Conservation (phyloP, 2,329 filamentous ascomycete genomes). For the Trichoderma sp. region DNA sequence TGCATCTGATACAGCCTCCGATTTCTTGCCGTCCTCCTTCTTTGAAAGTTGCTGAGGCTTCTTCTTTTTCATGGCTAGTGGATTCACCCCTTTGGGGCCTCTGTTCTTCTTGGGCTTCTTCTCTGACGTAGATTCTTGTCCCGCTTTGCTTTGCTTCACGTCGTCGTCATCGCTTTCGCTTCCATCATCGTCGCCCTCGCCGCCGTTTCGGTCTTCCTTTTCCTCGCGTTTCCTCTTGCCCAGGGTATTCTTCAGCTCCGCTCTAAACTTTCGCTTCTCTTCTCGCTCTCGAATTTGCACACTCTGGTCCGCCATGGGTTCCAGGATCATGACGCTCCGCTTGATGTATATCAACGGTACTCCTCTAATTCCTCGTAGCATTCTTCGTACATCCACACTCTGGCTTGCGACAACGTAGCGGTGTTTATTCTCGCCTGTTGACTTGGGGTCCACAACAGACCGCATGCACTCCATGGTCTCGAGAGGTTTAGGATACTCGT, state of each 20-base stretch:
- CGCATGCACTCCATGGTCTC: slow-evolving; percentile 66
- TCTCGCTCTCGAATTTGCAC: slow-evolving; percentile 62
- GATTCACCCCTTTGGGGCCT: slow-evolving; percentile 68
- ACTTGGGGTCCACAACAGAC: slow-evolving; percentile 76
- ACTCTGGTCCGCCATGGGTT: slow-evolving; percentile 70
- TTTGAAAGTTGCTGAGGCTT: slow-evolving; percentile 27
- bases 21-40: slow-evolving; percentile 25
- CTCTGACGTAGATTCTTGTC: slow-evolving; percentile 27
- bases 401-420: slow-evolving; percentile 77
- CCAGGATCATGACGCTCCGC: slow-evolving; percentile 67
- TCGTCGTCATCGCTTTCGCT: slow-evolving; percentile 25
- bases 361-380: slow-evolving; percentile 64
- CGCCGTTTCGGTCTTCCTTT: slow-evolving; percentile 36
- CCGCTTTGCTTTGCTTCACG: slow-evolving; percentile 24
- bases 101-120: slow-evolving; percentile 33
- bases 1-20: slow-evolving; percentile 26
- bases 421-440: slow-evolving; percentile 68
- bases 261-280: slow-evolving; percentile 71
- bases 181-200: slow-evolving; percentile 34
- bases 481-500: slow-evolving; percentile 68
- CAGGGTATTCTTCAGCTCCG: slow-evolving; percentile 57
- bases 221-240: slow-evolving; percentile 53
- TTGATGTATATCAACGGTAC: slow-evolving; percentile 78
- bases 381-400: slow-evolving; percentile 59
- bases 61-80: slow-evolving; percentile 65